Conservation (phyloP, 495 filamentous ascomycete species). For the Aspergillus sclerotiicarbonarius region DNA sequence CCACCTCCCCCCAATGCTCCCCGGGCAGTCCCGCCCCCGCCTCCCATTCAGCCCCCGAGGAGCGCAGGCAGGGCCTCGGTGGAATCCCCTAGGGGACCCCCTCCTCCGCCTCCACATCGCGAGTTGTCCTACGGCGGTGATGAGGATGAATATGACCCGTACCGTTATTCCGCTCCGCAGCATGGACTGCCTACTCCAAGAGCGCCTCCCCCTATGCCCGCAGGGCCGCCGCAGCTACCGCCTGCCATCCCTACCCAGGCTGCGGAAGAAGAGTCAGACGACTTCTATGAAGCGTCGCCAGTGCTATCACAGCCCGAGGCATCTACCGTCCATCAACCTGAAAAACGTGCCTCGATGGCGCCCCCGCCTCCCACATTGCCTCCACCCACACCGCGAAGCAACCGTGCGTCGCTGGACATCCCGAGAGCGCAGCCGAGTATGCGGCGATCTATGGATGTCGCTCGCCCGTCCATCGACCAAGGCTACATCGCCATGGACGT, state of each 20-base stretch:
- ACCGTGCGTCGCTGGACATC: constrained; percentile 70
- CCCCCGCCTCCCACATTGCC: constrained; percentile 35
- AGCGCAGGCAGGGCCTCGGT: constrained; percentile 51
- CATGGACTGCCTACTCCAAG: constrained; percentile 36
- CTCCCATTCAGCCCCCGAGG: constrained; percentile 49
- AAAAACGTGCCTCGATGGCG: constrained; percentile 28
- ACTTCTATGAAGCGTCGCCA: constrained; percentile 54
- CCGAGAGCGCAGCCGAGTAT: constrained; percentile 46
- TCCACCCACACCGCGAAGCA: constrained; percentile 41
- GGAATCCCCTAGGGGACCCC: constrained; percentile 69
- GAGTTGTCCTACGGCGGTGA: constrained; percentile 46
- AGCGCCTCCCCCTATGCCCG: constrained; percentile 27
- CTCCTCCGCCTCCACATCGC: constrained; percentile 51
- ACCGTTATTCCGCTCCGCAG: constrained; percentile 58
- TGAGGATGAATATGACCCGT: constrained; percentile 74
- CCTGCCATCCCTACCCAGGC: constrained; percentile 29
- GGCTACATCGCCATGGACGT: constrained; percentile 84
- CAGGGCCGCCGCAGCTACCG: constrained; percentile 17
- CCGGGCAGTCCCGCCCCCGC: constrained; percentile 53
- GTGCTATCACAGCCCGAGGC: constrained; percentile 45
- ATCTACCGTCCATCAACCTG: constrained; percentile 42
- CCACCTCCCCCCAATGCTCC: constrained; percentile 56
- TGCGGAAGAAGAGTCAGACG: constrained; percentile 41
- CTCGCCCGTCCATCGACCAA: constrained; percentile 65
- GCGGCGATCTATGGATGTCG: constrained; percentile 72